A percentile compares a stretch with the other conserved stretches of the same genome.
Evolutionary conservation across 108 stramenopile species (phyloP).

Genomic region (Nitzschia sp.): DNA sequence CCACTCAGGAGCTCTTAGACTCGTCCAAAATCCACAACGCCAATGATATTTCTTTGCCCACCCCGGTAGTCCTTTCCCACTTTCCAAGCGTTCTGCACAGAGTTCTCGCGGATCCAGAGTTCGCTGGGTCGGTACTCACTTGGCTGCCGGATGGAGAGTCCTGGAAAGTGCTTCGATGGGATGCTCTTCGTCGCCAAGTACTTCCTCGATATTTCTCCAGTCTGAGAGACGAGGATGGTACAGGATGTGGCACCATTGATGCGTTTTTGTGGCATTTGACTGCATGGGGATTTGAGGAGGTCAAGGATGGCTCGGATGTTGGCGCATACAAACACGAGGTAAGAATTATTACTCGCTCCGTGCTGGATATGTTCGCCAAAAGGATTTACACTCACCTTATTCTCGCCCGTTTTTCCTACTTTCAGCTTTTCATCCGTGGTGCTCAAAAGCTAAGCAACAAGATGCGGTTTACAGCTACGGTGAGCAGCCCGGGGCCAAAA

Average conservation of each 20-base stretch:
- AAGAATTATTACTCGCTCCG: constrained; percentile 16
- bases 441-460: constrained; percentile 38
- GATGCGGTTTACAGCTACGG: constrained; percentile 26
- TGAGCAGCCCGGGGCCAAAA: constrained; percentile 1
- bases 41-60: constrained; percentile 16
- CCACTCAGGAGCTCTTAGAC: constrained; percentile 34
- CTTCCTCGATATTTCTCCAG: constrained; percentile 50
- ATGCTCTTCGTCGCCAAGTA: constrained; percentile 45
- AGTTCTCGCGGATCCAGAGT: constrained; percentile 31
- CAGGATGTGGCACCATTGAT: constrained; percentile 48
- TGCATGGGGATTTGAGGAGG: constrained; percentile 69
- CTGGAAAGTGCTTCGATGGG: constrained; percentile 60
- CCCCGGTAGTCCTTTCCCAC: constrained; percentile 30
- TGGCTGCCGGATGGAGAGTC: constrained; percentile 57
- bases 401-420: not conserved
- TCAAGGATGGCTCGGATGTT: constrained; percentile 51
- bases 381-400: not conserved
- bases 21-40: constrained; percentile 35
- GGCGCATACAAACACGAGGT: constrained; percentile 60
- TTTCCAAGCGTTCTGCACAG: constrained; percentile 49
- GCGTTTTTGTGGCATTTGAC: constrained; percentile 56
- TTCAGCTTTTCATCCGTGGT: constrained; percentile 45
- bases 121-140: constrained; percentile 26
- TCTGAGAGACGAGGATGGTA: constrained; percentile 43
- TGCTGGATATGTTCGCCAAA: not conserved